Base-by-base conservation (phyloP, 2,329 filamentous ascomycete genomes). In the Sodiomyces alkalinus region DNA sequence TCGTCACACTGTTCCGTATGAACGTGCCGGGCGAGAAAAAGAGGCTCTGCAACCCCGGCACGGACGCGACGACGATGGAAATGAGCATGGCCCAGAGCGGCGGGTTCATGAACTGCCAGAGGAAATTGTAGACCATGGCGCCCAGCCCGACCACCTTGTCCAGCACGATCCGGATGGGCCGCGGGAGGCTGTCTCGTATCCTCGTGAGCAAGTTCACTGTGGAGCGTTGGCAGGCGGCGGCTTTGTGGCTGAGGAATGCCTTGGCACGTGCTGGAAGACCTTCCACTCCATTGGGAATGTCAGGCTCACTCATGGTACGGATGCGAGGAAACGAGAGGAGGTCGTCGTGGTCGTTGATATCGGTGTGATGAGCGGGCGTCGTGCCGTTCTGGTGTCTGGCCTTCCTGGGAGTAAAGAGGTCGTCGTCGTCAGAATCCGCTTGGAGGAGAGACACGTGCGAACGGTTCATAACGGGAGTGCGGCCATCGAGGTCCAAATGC, bases 61-160 rank as follows among this genome's bases (percentile, higher is more conserved):
- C 70, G 1, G 85, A 92, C 3, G 90, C 90, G 5, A 98, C 80
- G 28, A 93, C 56, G 25, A 96, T 76, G n/a, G 90, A 82, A 21
- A 75, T 61, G 19, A 96, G 60, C 90, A 98, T 96, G 17, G 90
- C 86, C 85, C 86, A 96, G 16, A 98, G 73, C 1, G 90, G 90
- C 22, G 90, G 87, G 53, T 96, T 96, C 87, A 98, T 96, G 51
- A 94, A 93, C 26, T 80, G 79, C 80, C 80, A 90, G 9, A 86
- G 49, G 29, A 85, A 85, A 27, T 55, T 55, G 40, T 69, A 53
- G 41, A 81, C 36, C 49, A 67, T 51, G 41, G 41, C 49, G 24
- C 49, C 55, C 12, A 56, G 40, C 8, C 33, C 39, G 27, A 47
- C 43, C 6, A 53, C 10, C 22, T 41, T 42, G 3, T 41, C 33